These are phyloP conservation scores for Aegilops bicornis DNA, from an alignment of 176 grass and related monocot species.

Conservation along the genomic window DNA sequence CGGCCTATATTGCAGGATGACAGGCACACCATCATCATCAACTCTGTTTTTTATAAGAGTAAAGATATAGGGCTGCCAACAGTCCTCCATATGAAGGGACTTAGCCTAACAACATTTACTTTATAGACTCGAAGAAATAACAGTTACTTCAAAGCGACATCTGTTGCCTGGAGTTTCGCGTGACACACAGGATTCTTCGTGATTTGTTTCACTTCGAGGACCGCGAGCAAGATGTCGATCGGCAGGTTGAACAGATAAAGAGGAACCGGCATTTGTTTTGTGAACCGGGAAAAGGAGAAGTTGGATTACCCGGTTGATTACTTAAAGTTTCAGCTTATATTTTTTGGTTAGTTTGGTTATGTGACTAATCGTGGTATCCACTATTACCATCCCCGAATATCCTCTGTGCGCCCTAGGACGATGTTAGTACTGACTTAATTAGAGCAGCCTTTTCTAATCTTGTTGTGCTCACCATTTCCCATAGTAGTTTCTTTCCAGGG, in stretches of 20 bases:
- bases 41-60: too few species aligned
- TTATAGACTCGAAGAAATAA: too few species aligned
- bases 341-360: constrained; percentile 1
- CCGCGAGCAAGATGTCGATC: too few species aligned
- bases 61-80: too few species aligned
- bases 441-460: background rate
- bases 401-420: background rate
- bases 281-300: background rate
- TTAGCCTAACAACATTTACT: too few species aligned
- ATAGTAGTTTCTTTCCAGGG: background rate
- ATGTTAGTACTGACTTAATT: background rate
- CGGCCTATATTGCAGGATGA: too few species aligned
- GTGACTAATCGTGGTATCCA: background rate
- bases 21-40: too few species aligned
- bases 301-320: background rate
- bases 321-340: background rate
- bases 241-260: constrained; percentile 20
- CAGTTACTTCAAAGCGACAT: background rate
- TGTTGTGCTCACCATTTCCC: too few species aligned
- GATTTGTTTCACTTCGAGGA: background rate
- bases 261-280: background rate
- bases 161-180: background rate
- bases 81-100: too few species aligned
- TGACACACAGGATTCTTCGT: background rate
- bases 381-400: background rate